phyloP scores from a whole-genome alignment of 2,329 filamentous ascomycete species.

The Dothiorella sarmentorum region DNA sequence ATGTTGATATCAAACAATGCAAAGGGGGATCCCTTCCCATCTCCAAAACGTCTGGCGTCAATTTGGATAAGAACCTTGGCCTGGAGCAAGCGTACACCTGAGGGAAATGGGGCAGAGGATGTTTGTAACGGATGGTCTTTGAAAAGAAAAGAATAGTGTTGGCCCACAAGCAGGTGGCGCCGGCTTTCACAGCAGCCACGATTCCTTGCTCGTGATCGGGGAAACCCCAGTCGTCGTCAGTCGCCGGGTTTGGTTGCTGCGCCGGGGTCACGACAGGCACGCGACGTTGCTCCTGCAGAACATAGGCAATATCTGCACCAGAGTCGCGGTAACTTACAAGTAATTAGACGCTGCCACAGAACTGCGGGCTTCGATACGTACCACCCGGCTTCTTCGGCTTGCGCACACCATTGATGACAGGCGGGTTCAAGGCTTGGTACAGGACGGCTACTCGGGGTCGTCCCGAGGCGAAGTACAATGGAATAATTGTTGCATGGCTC shows the following conservation, averaged over 20 bases:
- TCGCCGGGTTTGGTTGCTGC: slow-evolving; percentile 28
- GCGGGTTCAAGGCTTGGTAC: slow-evolving; percentile 48
- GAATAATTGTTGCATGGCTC: too few relatives aligned
- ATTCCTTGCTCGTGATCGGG: slow-evolving; percentile 91
- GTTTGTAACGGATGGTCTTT: slow-evolving; percentile 47
- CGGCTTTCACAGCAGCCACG: slow-evolving; percentile 97
- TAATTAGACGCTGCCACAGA: neutral
- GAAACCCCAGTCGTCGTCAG: slow-evolving; percentile 94
- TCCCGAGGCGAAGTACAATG: neutral
- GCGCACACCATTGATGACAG: slow-evolving; percentile 45
- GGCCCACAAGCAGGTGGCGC: slow-evolving; percentile 56
- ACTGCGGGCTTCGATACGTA: slow-evolving; percentile 20
- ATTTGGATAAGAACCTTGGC: slow-evolving; percentile 47
- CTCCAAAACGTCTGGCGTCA: slow-evolving; percentile 42
- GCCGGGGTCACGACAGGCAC: slow-evolving; percentile 35
- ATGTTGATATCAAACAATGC: slow-evolving; percentile 52
- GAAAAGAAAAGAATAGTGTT: slow-evolving; percentile 54
- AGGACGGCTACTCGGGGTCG: slow-evolving; percentile 42
- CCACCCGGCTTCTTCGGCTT: slow-evolving; percentile 52
- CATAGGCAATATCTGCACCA: slow-evolving; percentile 48
- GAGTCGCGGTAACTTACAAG: slow-evolving; percentile 48
- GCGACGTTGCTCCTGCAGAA: slow-evolving; percentile 30
- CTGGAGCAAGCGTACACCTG: slow-evolving; percentile 38
- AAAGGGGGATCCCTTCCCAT: slow-evolving; percentile 35
- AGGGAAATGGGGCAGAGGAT: slow-evolving; percentile 32